Conservation (phyloP, 805 yeast species). For the Wickerhamiella occidentalis region DNA sequence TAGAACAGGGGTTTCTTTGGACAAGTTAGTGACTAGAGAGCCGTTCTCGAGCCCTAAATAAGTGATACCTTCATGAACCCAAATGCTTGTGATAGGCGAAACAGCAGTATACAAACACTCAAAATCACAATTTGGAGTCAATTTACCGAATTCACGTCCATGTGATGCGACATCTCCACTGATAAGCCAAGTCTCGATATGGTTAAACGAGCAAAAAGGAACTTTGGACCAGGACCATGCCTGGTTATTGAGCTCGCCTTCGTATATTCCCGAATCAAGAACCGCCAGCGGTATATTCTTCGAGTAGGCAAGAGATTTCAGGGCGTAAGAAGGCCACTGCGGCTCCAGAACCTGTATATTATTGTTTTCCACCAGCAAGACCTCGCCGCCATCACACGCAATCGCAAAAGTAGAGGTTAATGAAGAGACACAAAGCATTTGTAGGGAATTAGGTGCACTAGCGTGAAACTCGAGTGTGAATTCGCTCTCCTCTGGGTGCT, state of each 20-base stretch:
- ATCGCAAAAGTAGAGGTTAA: constrained; percentile 1
- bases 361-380: constrained; percentile 12
- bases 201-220: neutral
- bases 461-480: constrained; percentile 7
- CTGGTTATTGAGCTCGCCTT: neutral
- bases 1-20: neutral
- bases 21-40: neutral
- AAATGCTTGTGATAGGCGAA: neutral
- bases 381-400: constrained; percentile 9
- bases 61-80: neutral
- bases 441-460: constrained; percentile 4
- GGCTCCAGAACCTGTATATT: constrained; percentile 13
- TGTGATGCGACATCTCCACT: neutral
- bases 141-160: neutral
- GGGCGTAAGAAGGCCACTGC: constrained; percentile 3
- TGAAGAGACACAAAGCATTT: neutral
- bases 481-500: neutral
- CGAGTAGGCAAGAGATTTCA: neutral
- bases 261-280: neutral
- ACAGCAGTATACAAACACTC: neutral
- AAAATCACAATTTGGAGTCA: neutral
- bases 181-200: neutral
- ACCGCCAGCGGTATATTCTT: neutral
- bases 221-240: constrained; percentile 5
- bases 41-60: constrained; percentile 12